A percentile compares a stretch with the other conserved stretches of the same genome.
These are phyloP conservation scores for Scheffersomyces titani DNA, from an alignment of 1,139 yeast species.

Conservation along the genomic window DNA sequence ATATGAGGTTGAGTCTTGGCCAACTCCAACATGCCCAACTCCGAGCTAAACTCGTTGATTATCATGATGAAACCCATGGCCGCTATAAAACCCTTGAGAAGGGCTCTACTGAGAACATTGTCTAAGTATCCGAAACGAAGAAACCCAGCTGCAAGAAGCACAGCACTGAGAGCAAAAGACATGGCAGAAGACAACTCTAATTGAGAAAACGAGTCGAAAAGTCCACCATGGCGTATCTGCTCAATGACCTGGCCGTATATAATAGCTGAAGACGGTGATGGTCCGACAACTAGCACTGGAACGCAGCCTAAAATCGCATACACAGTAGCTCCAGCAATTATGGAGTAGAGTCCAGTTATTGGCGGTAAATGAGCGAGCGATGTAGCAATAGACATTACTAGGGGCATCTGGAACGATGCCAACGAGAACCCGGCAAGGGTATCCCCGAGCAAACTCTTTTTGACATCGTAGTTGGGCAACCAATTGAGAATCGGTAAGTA, in stretches of 20 bases:
- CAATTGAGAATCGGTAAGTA: slow-evolving; percentile 34
- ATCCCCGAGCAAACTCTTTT: slow-evolving; percentile 24
- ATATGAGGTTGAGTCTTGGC: slow-evolving; percentile 21
- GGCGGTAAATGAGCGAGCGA: slow-evolving; percentile 37
- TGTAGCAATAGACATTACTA: slow-evolving; percentile 37
- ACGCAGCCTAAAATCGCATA: slow-evolving; percentile 35
- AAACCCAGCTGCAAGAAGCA: slow-evolving; percentile 30
- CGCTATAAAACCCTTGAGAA: slow-evolving; percentile 35
- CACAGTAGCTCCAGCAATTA: slow-evolving; percentile 26
- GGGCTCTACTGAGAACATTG: slow-evolving; percentile 31
- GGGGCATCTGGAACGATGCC: slow-evolving; percentile 36
- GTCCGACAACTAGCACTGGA: slow-evolving; percentile 36
- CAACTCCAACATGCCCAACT: slow-evolving; percentile 26
- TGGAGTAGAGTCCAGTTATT: slow-evolving; percentile 30
- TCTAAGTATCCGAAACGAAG: slow-evolving; percentile 33
- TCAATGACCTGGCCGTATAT: slow-evolving; percentile 33
- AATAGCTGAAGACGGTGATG: slow-evolving; percentile 34
- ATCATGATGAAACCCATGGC: slow-evolving; percentile 41
- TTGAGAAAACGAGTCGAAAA: slow-evolving; percentile 14
- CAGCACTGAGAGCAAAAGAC: slow-evolving; percentile 25
- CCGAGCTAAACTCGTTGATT: slow-evolving; percentile 29
- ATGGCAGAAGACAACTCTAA: slow-evolving; percentile 28
- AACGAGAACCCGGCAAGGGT: slow-evolving; percentile 34
- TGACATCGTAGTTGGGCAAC: slow-evolving; percentile 27
- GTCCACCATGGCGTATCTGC: slow-evolving; percentile 15